Percentiles rank a stretch among this genome's conserved stretches.
Evolutionary conservation across 345 rosid species (phyloP).

Genomic region (Capsella bursapastoris): DNA sequence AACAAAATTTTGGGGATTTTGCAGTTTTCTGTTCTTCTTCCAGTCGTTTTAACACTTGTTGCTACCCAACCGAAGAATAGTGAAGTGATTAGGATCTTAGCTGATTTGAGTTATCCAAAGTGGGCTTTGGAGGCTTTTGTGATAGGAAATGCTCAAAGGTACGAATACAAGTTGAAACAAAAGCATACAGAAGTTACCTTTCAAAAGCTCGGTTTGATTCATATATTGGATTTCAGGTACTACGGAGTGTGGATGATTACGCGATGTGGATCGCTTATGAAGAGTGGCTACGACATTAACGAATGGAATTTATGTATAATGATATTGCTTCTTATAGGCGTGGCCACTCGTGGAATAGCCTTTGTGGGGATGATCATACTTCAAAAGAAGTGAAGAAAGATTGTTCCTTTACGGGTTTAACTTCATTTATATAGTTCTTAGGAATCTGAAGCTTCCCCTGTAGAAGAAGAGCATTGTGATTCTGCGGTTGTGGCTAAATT

Average conservation of each 20-base stretch:
- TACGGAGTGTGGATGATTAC: conserved; percentile 91
- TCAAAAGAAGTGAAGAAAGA: conserved; percentile 61
- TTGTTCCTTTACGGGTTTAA: not conserved
- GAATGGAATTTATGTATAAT: conserved; percentile 61
- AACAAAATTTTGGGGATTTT: conserved; percentile 26
- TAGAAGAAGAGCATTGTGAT: not conserved
- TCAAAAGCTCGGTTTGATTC: conserved; percentile 23
- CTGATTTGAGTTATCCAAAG: conserved; percentile 76
- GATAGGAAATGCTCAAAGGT: conserved; percentile 83
- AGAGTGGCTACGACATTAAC: conserved; percentile 64
- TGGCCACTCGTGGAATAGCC: conserved; percentile 56
- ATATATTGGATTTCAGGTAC: conserved; percentile 54
- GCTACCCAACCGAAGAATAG: conserved; percentile 60
- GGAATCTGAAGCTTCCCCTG: conserved; percentile 2
- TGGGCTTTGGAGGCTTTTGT: conserved; percentile 95
- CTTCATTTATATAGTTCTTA: not conserved
- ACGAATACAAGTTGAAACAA: conserved; percentile 15
- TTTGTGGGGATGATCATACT: conserved; percentile 68
- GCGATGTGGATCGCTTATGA: conserved; percentile 67
- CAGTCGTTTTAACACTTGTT: conserved; percentile 90
- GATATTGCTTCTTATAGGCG: conserved; percentile 63
- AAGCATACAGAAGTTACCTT: not conserved
- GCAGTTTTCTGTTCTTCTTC: conserved; percentile 98
- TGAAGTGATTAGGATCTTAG: conserved; percentile 47
- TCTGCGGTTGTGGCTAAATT: conserved; percentile 5